A percentile compares a stretch with the other conserved stretches of the same genome.
Conservation (phyloP, 2,329 filamentous ascomycete species). For the Monascus ruber region DNA sequence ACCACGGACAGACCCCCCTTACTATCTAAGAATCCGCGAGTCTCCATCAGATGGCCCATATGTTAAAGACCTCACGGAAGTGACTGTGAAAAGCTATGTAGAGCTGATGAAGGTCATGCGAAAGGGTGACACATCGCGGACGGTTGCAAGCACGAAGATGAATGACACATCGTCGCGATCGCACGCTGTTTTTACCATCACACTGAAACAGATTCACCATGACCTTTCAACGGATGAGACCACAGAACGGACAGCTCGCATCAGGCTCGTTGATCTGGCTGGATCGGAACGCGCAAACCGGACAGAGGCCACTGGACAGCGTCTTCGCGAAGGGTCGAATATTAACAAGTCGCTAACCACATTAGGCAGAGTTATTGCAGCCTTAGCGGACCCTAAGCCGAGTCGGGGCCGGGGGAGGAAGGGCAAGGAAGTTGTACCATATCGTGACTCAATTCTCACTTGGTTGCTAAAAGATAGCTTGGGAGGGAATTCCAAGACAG, state of each 20-base stretch:
- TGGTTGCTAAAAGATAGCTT: slow-evolving; percentile 93
- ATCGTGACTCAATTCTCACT: slow-evolving; percentile 73
- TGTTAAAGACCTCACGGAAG: slow-evolving; percentile 90
- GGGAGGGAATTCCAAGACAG: slow-evolving; percentile 94
- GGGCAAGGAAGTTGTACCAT: slow-evolving; percentile 69
- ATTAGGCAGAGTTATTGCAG: slow-evolving; percentile 87
- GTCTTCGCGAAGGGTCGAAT: slow-evolving; percentile 87
- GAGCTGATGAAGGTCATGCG: slow-evolving; percentile 90
- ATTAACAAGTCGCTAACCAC: slow-evolving; percentile 99
- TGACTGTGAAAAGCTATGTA: slow-evolving; percentile 72
- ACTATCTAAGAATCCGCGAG: slow-evolving; percentile 95
- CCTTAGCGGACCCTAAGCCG: slow-evolving; percentile 64
- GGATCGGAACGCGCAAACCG: slow-evolving; percentile 91
- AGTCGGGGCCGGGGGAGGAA: slow-evolving; percentile 45
- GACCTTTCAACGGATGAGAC: slow-evolving; percentile 96
- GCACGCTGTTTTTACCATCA: slow-evolving; percentile 95
- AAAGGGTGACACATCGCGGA: slow-evolving; percentile 75
- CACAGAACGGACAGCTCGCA: slow-evolving; percentile 85
- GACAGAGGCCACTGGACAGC: slow-evolving; percentile 84
- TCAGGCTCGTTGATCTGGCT: slow-evolving; percentile 87
- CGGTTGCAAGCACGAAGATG: slow-evolving; percentile 93
- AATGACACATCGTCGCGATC: slow-evolving; percentile 96
- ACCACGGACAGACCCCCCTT: slow-evolving; percentile 64
- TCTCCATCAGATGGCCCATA: slow-evolving; percentile 92
- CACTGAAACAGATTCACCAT: slow-evolving; percentile 95